Evolutionary conservation across 2,329 filamentous ascomycete genomes (phyloP), one percentile per base, ranked within the genome.

Genomic region (Ophiostoma triangulosporum): DNA sequence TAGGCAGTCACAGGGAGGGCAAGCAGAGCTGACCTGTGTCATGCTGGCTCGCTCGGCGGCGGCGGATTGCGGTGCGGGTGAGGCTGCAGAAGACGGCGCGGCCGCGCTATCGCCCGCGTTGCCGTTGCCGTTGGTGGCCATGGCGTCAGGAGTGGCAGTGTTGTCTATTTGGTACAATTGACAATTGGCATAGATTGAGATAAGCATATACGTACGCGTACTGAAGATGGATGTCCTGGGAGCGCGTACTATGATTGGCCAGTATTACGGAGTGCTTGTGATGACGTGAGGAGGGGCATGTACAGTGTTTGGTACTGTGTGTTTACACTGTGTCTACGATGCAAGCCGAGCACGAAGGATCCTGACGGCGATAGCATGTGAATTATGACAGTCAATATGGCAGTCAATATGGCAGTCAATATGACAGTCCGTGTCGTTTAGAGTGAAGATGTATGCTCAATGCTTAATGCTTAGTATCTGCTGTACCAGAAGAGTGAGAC

Each of bases 21-120:
- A 24, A 24, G 22, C 24, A 22, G 24, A 26, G 9, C 57, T 51
- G 31, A 57, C 56, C 56, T 58, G 54, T 7, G 40, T 48, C 22
- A 58, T 45, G 9, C 54, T 43, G 15, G 50, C 50, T 12, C 54
- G 48, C 31, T 58, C 52, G 6, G 46, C 52, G 6, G 52, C 52
- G 24, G 38, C 24, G 29, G 40, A 40, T 22, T 35, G 22, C 17
- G 53, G 53, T 31, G 32, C 31, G 11, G 49, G 5, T n/a, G 48
- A n/a, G 12, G 53, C 20, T 6, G 36, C 31, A 6, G 52, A 32
- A 15, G 53, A 36, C 17, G 45, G 17, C 26, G 48, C 43, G 24
- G 24, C 26, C 26, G 43, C 12, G 38, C 38, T 45, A 22, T 15
- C 43, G 15, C 7, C 14, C 6, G 24, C 33, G 3, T 27, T 49